phyloP scores from a whole-genome alignment of 2,329 filamentous ascomycete genomes.

The Colletotrichum shisoi region DNA sequence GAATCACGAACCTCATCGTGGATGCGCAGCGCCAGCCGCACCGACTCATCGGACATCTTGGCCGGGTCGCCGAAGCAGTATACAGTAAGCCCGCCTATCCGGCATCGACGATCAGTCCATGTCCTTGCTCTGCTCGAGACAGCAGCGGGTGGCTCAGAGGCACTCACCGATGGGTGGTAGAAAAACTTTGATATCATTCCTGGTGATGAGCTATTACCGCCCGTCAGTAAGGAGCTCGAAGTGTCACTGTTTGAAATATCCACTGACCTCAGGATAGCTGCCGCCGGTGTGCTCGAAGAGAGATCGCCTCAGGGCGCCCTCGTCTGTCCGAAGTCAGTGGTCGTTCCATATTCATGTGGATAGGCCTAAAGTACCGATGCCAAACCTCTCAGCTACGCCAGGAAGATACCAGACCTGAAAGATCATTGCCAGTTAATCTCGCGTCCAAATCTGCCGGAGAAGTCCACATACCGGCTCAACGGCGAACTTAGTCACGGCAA shows the following conservation, averaged over 20 bases:
- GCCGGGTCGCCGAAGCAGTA: constrained; percentile 97
- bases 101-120: constrained; percentile 38
- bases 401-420: constrained; percentile 77
- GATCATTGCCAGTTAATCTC: constrained; percentile 20
- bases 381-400: constrained; percentile 89
- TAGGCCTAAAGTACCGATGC: constrained; percentile 69
- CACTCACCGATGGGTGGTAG: constrained; percentile 82
- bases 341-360: neutral
- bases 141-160: neutral
- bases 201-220: constrained; percentile 76
- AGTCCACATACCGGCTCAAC: constrained; percentile 82
- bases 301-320: constrained; percentile 82
- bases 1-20: constrained; percentile 65
- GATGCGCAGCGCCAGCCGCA: constrained; percentile 81
- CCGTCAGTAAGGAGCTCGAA: constrained; percentile 41
- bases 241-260: neutral
- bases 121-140: neutral
- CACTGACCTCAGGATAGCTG: constrained; percentile 81
- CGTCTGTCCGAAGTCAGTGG: constrained; percentile 63
- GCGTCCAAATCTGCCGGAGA: constrained; percentile 28
- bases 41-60: constrained; percentile 88
- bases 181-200: constrained; percentile 93
- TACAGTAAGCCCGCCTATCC: constrained; percentile 80
- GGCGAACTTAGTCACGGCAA: constrained; percentile 94
- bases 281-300: constrained; percentile 96